Evolutionary conservation across 768 basidiomycete genomes (phyloP), one percentile per base, ranked within the genome.

Genomic region (Fomitopsis serialis): DNA sequence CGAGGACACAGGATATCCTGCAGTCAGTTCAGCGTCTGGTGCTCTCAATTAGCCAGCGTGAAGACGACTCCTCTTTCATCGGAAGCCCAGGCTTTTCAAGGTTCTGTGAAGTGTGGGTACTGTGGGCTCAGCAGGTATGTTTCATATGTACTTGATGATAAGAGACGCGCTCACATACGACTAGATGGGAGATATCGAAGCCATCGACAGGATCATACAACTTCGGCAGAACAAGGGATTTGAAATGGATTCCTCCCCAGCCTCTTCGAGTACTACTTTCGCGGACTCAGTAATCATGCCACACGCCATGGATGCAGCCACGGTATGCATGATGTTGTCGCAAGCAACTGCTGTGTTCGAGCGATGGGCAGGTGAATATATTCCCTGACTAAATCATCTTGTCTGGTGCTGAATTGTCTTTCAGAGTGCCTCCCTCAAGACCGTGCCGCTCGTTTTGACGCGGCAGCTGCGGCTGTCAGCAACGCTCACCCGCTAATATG

Each of bases 41-140:
- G n/a, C 58, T 54, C 2, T 58, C 68, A 42, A 74, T 74, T 0
- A 72, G 77, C 59, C 57, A 34, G 15, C 24, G 46, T 6, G 29
- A 34, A 15, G 76, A 73, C 57, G 57, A 48, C n/a, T 63, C 53
- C 1, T 56, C 32, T 0, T 84, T 85, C 56, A 57, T 80, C 52
- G 66, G 66, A 15, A 81, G 81, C 2, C 74, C 69, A 45, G 72
- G 75, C 0, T 92, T 87, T 60, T 55, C 80, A 13, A 71, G 72
- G 8, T 79, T 87, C 64, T 89, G 87, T 63, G 87, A 91, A 57
- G 81, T 79, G 50, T 89, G 89, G 82, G 76, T 81, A 58, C 71
- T 68, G 19, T 79, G 89, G 57, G 87, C 89, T 0, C 80, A 79
- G 61, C 75, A 74, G 71, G 89, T 86, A 45, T 53, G 75, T 66